Evolutionary conservation across 2,329 filamentous ascomycete species (phyloP), one percentile per base, ranked within the genome.

Genomic region (Verticillium tricorpus): DNA sequence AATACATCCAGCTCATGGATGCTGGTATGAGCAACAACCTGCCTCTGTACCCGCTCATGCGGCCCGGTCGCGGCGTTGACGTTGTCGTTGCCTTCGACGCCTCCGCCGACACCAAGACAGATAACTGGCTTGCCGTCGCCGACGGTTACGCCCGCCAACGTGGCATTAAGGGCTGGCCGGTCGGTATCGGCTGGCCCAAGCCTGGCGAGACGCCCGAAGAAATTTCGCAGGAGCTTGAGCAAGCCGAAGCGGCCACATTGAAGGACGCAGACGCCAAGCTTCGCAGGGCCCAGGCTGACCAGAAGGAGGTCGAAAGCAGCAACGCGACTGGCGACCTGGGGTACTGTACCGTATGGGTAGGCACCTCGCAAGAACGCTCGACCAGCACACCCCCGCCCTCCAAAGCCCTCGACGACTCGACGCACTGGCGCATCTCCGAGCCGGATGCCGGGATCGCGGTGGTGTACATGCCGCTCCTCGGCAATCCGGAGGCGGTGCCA

Each of bases 21-120:
- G 93, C 95, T 1, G 95, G 95, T 58, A 99, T 99, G 95, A 96
- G 91, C 66, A 98, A 99, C 73, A 99, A 99, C 71, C 81, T 99
- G 9, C 95, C 95, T 1, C 93, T 98, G 52, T 99, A 99, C 72
- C 95, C 95, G 0, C 83, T 98, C 3, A 86, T 99, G 19, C 88
- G 95, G 12, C 92, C 92, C 0, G 94, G 93, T 2, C 85, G 95
- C 39, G 85, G 96, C 61, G 89, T 99, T 6, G 95, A 99, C 69
- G 84, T 99, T 54, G 80, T 98, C 56, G 85, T 99, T 56, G 92
- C 93, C 3, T 99, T 99, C 73, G 95, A 99, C 73, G 93, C 93
- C 3, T 96, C 92, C 1, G 93, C 93, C 22, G 95, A 99, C 68
- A 91, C 97, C 63, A 92, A 90, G 72, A 91, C 90, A 6, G 93